Percentiles rank a stretch among this genome's conserved stretches.
Conservation (phyloP, 2,329 filamentous ascomycete species). For the Aspergillus niger region DNA sequence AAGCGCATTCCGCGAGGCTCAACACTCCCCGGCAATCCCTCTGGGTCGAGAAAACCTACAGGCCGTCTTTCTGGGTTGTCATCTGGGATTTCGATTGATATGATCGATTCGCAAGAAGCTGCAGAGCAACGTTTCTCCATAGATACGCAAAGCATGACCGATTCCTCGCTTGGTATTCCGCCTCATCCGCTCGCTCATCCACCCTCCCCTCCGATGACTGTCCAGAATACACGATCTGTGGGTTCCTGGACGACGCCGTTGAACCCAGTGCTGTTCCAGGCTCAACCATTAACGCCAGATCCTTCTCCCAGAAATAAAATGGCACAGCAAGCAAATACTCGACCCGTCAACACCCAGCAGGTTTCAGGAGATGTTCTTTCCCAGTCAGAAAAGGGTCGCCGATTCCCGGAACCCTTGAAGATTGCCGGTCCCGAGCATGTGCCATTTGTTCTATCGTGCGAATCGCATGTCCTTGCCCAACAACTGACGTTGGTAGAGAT, state of each 20-base stretch:
- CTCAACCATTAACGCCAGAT: slow-evolving; percentile 46
- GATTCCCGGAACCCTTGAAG: slow-evolving; percentile 14
- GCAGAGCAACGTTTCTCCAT: slow-evolving; percentile 34
- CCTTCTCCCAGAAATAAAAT: slow-evolving; percentile 40
- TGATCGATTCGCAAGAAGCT: slow-evolving; percentile 46
- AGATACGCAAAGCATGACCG: slow-evolving; percentile 35
- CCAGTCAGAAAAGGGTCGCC: slow-evolving; percentile 33
- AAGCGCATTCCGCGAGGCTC: slow-evolving; percentile 49
- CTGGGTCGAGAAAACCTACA: slow-evolving; percentile 44
- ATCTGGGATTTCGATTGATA: slow-evolving; percentile 54
- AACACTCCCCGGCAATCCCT: slow-evolving; percentile 39
- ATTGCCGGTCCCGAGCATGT: slow-evolving; percentile 49
- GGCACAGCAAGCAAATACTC: slow-evolving; percentile 18
- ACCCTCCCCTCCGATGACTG: slow-evolving; percentile 50
- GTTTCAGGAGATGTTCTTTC: slow-evolving; percentile 37
- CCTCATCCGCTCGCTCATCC: slow-evolving; percentile 49
- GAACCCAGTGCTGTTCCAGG: slow-evolving; percentile 36
- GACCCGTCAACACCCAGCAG: slow-evolving; percentile 29
- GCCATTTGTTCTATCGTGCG: slow-evolving; percentile 65
- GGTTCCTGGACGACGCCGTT: slow-evolving; percentile 34
- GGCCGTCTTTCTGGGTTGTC: slow-evolving; percentile 58
- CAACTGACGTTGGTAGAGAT: slow-evolving; percentile 68
- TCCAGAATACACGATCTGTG: slow-evolving; percentile 41
- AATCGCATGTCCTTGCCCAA: slow-evolving; percentile 62
- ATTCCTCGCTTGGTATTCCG: slow-evolving; percentile 45